These are phyloP conservation scores for Capniomyces stellatus DNA, from an alignment of 371 early-diverging fungal genomes.

Conservation along the genomic window DNA sequence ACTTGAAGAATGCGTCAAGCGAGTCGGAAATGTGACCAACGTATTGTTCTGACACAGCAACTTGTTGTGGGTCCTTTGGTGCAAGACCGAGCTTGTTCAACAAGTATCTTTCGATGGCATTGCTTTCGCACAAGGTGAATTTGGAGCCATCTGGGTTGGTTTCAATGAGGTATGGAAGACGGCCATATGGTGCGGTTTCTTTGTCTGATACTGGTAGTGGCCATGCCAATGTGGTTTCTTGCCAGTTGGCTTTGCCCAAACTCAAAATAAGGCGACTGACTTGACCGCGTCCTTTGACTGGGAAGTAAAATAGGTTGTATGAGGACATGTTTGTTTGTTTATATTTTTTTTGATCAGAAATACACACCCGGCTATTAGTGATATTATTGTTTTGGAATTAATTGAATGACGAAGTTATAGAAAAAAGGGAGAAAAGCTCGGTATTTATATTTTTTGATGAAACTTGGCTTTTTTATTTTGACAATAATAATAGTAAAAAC, in stretches of 20 bases:
- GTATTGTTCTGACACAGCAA: constrained; percentile 20
- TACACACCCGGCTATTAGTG: no score
- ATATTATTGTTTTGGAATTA: no score
- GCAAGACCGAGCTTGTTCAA: constrained; percentile 21
- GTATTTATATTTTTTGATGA: no score
- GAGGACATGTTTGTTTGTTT: constrained; percentile 5
- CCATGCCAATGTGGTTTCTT: constrained; percentile 25
- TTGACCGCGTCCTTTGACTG: constrained; percentile 10
- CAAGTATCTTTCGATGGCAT: constrained; percentile 32
- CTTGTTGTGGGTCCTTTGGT: constrained; percentile 15
- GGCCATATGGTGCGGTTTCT: constrained; percentile 27
- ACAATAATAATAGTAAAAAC: no score
- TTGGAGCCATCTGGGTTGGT: constrained; percentile 12
- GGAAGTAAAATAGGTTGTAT: constrained; percentile 17
- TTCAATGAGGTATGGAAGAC: constrained; percentile 30
- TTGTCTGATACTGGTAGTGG: constrained; percentile 22
- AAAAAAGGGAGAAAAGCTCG: no score
- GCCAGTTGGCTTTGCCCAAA: constrained; percentile 12
- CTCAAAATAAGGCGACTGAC: constrained; percentile 9
- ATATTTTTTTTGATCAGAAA: no score
- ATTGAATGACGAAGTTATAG: no score
- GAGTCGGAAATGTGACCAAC: constrained; percentile 14
- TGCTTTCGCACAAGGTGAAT: constrained; percentile 24
- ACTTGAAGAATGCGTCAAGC: not conserved
- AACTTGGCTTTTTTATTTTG: no score